Percentiles rank a stretch among this genome's conserved stretches.
Conservation (phyloP, 2,329 filamentous ascomycete species). For the Colletotrichum somersetense region DNA sequence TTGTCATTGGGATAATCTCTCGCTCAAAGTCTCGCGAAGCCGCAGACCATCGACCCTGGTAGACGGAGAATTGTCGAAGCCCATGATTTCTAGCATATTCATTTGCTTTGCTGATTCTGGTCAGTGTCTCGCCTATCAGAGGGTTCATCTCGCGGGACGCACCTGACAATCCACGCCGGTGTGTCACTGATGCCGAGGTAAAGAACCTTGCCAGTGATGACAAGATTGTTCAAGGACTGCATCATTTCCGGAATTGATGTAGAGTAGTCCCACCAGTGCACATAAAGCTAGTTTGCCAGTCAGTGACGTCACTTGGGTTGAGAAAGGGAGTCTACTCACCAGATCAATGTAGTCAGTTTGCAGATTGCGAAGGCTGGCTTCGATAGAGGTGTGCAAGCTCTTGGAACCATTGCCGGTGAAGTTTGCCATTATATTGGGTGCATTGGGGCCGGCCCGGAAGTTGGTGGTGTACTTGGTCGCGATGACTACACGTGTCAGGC, state of each 20-base stretch:
- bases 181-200: conserved; percentile 78
- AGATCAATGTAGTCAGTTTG: conserved; percentile 79
- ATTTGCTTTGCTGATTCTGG: conserved; percentile 65
- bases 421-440: conserved; percentile 63
- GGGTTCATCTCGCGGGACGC: conserved; percentile 5
- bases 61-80: conserved; percentile 77
- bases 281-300: conserved; percentile 60
- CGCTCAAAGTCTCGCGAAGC: conserved; percentile 75
- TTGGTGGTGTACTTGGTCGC: conserved; percentile 77
- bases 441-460: conserved; percentile 60
- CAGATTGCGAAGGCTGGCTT: conserved; percentile 69
- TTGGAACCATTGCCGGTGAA: conserved; percentile 72
- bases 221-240: conserved; percentile 74
- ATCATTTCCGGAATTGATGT: conserved; percentile 75
- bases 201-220: conserved; percentile 70
- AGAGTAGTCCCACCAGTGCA: conserved; percentile 78
- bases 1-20: conserved; percentile 76
- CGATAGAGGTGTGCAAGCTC: conserved; percentile 67
- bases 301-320: conserved; percentile 5
- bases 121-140: conserved; percentile 16
- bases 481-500: conserved; percentile 61
- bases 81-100: conserved; percentile 78
- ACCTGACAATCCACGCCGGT: conserved; percentile 76
- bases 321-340: conserved; percentile 50
- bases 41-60: conserved; percentile 75